Evolutionary conservation across 345 rosid species (phyloP).

Genomic region (Litchi chinensis): DNA sequence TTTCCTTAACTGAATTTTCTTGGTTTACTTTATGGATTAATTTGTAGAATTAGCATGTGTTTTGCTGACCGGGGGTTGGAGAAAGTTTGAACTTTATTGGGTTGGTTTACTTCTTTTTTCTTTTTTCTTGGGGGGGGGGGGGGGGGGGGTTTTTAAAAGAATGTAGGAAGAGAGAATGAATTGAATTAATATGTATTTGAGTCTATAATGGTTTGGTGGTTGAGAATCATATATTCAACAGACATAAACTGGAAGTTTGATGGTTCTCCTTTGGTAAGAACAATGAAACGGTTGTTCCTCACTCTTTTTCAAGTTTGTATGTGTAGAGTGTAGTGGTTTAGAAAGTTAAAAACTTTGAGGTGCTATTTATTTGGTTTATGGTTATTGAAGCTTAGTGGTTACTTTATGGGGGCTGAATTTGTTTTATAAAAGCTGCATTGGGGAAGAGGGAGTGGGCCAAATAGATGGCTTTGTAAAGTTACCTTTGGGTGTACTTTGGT

Average conservation of each 20-base stretch:
- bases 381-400: background rate
- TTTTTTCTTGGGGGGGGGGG: background rate
- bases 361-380: background rate
- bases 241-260: background rate
- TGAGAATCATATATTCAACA: conserved; percentile 4
- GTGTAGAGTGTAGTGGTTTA: background rate
- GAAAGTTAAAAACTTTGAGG: background rate
- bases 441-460: conserved; percentile 3
- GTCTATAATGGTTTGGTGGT: background rate
- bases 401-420: background rate
- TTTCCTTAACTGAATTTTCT: background rate
- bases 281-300: background rate
- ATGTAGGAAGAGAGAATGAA: background rate
- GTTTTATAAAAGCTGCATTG: background rate
- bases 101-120: background rate
- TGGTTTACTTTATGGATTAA: background rate
- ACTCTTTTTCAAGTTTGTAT: background rate
- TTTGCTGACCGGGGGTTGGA: background rate
- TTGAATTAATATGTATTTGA: background rate
- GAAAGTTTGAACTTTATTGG: background rate
- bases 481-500: background rate
- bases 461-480: background rate
- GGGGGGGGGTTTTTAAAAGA: background rate
- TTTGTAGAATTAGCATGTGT: background rate
- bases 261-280: too few relatives aligned